Base-by-base conservation (phyloP, 2,329 filamentous ascomycete species). In the Massarina eburnea region DNA sequence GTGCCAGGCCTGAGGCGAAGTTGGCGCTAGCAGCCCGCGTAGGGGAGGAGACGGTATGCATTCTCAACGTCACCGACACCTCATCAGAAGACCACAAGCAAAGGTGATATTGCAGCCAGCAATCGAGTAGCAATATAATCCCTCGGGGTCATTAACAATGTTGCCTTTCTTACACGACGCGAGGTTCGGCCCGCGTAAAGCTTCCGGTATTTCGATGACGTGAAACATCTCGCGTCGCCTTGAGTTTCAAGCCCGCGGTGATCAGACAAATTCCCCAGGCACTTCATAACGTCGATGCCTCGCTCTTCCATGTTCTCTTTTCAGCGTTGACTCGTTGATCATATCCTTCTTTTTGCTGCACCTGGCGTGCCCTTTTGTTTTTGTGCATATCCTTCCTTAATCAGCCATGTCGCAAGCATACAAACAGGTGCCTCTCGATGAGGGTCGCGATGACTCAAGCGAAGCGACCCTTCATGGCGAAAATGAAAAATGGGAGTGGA, bases 401-500 rank as follows among this genome's bases (percentile, higher is more conserved):
- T 30, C 27, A n/a, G 41, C 39, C 37, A 52, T 52, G 49, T 33
- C 49, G 17, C 41, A 52, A 42, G 39, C 40, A 17, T 51, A 51
- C 22, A 41, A 45, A 39, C 15, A 41, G 36, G 36, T 51, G 4
- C 40, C 43, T 5, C 4, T 42, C 8, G 43, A 47, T 18, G 47
- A 54, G 19, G 39, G 45, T 41, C 36, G 42, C 39, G 32, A 40
- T 10, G 17, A 19, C 17, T 17, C 21, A 10, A 29, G 17, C 26
- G 33, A 21, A n/a, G n/a, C n/a, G 33, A 35, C 17, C 15, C 33
- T 35, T 3, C 15, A 35, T n/a, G 8, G 8, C 33, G 35, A 48
- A n/a, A 50, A 41, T 14, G 51, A 54, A 35, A 51, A 51, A 39
- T 51, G 39, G 19, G 51, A 50, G 22, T 54, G 45, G 44, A 44